A percentile compares a stretch with the other conserved stretches of the same genome.
These are phyloP conservation scores for Pisolithus albus DNA, from an alignment of 768 basidiomycete genomes.

Conservation along the genomic window DNA sequence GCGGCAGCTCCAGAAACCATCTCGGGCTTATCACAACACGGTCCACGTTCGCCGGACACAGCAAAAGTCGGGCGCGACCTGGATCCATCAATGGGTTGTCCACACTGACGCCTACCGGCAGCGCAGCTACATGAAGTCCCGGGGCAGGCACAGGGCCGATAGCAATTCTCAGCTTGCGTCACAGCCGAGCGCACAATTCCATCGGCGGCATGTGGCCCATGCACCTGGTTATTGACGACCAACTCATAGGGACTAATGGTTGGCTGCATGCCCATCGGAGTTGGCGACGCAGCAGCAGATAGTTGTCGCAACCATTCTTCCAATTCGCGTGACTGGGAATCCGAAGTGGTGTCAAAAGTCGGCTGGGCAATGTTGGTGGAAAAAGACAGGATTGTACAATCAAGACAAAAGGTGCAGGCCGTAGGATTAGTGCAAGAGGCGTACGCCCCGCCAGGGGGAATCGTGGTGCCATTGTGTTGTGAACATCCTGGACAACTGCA, in stretches of 20 bases:
- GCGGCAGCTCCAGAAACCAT: constrained; percentile 5
- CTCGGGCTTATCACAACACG: constrained; percentile 12
- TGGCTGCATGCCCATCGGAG: constrained; percentile 15
- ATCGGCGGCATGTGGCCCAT: constrained; percentile 7
- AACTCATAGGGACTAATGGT: constrained; percentile 26
- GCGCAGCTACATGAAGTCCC: constrained; percentile 28
- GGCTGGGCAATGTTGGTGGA: constrained; percentile 38
- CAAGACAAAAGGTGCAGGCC: constrained; percentile 46
- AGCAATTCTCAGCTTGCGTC: constrained; percentile 20
- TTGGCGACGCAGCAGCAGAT: constrained; percentile 12
- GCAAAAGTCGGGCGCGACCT: constrained; percentile 22
- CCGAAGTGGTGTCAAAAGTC: constrained; percentile 35
- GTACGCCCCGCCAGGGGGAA: constrained; percentile 32
- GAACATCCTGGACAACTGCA: constrained; percentile 63
- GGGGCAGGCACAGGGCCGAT: constrained; percentile 31
- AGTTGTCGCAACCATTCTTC: constrained; percentile 63
- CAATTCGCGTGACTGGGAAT: constrained; percentile 40
- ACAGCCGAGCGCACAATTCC: constrained; percentile 10
- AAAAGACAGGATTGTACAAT: constrained; percentile 54
- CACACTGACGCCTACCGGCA: constrained; percentile 25
- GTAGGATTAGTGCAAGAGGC: constrained; percentile 33
- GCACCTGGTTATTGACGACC: constrained; percentile 13
- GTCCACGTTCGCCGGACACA: constrained; percentile 30
- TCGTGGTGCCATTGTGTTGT: constrained; percentile 41
- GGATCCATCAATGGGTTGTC: constrained; percentile 15